Conservation (phyloP, 345 rosid species). For the Brassica napus region DNA sequence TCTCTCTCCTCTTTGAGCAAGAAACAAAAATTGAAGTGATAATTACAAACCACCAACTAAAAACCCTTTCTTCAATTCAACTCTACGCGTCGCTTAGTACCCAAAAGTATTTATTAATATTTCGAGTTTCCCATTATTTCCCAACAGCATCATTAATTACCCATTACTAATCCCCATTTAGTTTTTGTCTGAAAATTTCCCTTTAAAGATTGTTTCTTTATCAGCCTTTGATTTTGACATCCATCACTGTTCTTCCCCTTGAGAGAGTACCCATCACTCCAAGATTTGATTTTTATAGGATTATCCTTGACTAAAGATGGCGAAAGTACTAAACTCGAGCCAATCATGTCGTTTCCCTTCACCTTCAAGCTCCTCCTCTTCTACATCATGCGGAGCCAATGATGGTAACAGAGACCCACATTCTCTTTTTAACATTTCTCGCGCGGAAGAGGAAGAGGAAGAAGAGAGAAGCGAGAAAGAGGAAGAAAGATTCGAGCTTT, state of each 20-base stretch:
- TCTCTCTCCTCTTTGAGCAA: slow-evolving; percentile 13
- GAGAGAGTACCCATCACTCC: slow-evolving; percentile 34
- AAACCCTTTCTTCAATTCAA: slow-evolving; percentile 72
- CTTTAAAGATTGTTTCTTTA: slow-evolving; percentile 47
- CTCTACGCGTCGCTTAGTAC: slow-evolving; percentile 53
- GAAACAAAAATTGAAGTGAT: slow-evolving; percentile 49
- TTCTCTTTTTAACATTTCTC: slow-evolving; percentile 45
- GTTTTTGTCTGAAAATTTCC: not conserved
- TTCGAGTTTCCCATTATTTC: slow-evolving; percentile 27
- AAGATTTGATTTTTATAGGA: slow-evolving; percentile 30
- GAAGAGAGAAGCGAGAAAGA: slow-evolving; percentile 35
- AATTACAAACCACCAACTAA: slow-evolving; percentile 61
- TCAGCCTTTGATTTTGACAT: slow-evolving; percentile 40
- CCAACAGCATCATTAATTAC: slow-evolving; percentile 36
- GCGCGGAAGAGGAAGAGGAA: slow-evolving; percentile 40
- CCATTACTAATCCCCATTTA: slow-evolving; percentile 15
- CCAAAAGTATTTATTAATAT: slow-evolving; percentile 24
- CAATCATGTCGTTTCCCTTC: slow-evolving; percentile 87
- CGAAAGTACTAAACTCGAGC: slow-evolving; percentile 68
- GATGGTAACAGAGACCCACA: slow-evolving; percentile 47
- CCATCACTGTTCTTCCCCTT: slow-evolving; percentile 7
- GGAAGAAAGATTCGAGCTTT: slow-evolving; percentile 41
- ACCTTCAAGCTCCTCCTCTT: slow-evolving; percentile 81
- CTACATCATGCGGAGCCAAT: slow-evolving; percentile 58
- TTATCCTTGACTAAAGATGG: slow-evolving; percentile 44